Conservation (phyloP, 2,329 filamentous ascomycete genomes). For the Sclerotiophoma versabilis region DNA sequence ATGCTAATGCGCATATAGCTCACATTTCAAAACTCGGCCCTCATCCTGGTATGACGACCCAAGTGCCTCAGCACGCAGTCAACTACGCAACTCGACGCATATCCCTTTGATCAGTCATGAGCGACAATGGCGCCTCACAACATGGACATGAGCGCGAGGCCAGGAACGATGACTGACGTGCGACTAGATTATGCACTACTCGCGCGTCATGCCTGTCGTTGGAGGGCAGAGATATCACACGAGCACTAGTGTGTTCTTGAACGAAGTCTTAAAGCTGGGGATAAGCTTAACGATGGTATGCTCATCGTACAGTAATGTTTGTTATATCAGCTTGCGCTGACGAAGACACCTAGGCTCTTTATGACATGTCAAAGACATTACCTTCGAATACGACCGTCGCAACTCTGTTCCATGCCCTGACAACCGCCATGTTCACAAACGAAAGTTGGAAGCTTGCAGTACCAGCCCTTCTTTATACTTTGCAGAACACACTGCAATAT, state of each 20-base stretch:
- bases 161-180: conserved; percentile 17
- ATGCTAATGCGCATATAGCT: conserved; percentile 60
- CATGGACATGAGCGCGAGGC: background rate
- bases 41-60: conserved; percentile 68
- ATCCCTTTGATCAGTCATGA: background rate
- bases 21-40: conserved; percentile 79
- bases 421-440: conserved; percentile 80
- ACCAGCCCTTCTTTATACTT: conserved; percentile 84
- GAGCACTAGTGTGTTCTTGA: conserved; percentile 92
- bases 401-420: conserved; percentile 80
- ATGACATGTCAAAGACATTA: conserved; percentile 80
- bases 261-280: conserved; percentile 88
- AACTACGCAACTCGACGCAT: conserved; percentile 11
- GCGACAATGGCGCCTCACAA: background rate
- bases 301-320: background rate
- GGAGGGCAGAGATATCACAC: conserved; percentile 89
- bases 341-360: conserved; percentile 63
- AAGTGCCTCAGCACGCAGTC: conserved; percentile 1
- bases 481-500: conserved; percentile 95
- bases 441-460: conserved; percentile 96
- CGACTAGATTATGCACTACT: conserved; percentile 87
- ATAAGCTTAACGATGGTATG: conserved; percentile 77
- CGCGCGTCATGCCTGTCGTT: conserved; percentile 85
- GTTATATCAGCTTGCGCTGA: background rate
- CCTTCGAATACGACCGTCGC: conserved; percentile 82